These are phyloP conservation scores for Aspergillus tamarii DNA, from an alignment of 2,329 filamentous ascomycete genomes.

Conservation along the genomic window DNA sequence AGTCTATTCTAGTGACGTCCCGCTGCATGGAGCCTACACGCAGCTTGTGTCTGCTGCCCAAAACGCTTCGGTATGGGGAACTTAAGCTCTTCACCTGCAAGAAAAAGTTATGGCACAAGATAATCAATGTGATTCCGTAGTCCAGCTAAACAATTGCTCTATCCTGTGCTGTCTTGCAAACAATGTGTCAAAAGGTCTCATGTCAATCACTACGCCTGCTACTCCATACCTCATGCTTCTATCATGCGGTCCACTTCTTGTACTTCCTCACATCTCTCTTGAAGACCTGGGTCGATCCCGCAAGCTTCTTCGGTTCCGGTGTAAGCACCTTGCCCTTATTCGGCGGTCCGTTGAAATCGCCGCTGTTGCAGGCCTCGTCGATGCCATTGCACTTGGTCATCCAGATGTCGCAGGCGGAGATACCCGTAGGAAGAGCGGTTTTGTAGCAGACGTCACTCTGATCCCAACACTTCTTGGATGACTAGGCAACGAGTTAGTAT, in stretches of 20 bases:
- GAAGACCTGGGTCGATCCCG: constrained; percentile 6
- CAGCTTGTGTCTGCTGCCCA: too few species aligned
- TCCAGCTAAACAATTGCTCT: constrained; percentile 3
- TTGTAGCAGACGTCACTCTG: constrained; percentile 65
- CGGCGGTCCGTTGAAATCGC: constrained; percentile 48
- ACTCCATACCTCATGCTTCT: background rate
- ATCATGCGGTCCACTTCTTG: background rate
- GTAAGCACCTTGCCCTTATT: constrained; percentile 46
- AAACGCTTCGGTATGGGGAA: too few species aligned
- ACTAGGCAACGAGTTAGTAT: constrained; percentile 22
- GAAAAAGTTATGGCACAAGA: background rate
- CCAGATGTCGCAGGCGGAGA: constrained; percentile 64
- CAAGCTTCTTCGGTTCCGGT: constrained; percentile 16
- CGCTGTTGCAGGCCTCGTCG: constrained; percentile 44
- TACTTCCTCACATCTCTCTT: background rate
- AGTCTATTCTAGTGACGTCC: too few species aligned
- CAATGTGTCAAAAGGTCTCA: background rate
- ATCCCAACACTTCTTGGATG: constrained; percentile 59
- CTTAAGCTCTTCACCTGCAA: too few species aligned
- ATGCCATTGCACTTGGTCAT: constrained; percentile 61
- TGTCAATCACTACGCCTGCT: background rate
- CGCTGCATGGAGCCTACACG: too few species aligned
- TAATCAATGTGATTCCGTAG: constrained; percentile 1
- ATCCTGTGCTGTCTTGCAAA: background rate
- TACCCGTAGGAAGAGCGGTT: constrained; percentile 61